Evolutionary conservation across 2,329 filamentous ascomycete genomes (phyloP).

Genomic region (Scolecobasidium constrictum): DNA sequence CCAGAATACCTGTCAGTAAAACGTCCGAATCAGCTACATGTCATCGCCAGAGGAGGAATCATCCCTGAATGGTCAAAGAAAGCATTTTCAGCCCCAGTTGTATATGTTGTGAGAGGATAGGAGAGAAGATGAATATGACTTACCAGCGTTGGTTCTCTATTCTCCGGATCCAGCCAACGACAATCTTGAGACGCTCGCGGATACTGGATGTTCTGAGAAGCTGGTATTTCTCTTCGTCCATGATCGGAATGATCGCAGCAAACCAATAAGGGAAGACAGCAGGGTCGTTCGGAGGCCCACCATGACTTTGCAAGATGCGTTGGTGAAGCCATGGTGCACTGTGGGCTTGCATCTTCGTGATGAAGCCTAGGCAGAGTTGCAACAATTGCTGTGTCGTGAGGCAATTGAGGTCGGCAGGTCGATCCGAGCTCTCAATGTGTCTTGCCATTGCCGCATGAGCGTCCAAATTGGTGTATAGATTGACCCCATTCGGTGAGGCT

Average conservation of each 20-base stretch:
- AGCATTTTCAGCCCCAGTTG: neutral
- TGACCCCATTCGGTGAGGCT: neutral
- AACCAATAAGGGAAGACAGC: conserved; percentile 84
- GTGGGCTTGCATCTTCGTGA: conserved; percentile 54
- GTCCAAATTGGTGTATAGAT: conserved; percentile 16
- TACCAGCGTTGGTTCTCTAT: conserved; percentile 64
- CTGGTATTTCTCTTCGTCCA: conserved; percentile 68
- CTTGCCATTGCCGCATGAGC: conserved; percentile 21
- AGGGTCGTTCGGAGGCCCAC: conserved; percentile 65
- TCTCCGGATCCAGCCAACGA: conserved; percentile 64
- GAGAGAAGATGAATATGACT: conserved; percentile 26
- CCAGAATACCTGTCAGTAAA: conserved; percentile 9
- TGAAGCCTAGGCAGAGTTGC: conserved; percentile 53
- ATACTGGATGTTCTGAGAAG: conserved; percentile 66
- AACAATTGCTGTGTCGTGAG: conserved; percentile 65
- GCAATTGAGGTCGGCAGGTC: conserved; percentile 31
- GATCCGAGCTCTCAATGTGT: conserved; percentile 14
- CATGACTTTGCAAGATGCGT: conserved; percentile 62
- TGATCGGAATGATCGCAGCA: conserved; percentile 67
- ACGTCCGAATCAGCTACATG: conserved; percentile 3
- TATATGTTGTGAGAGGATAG: neutral
- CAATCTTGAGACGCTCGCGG: conserved; percentile 71
- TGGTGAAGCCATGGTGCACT: conserved; percentile 67
- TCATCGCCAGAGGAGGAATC: neutral
- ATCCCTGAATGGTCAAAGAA: neutral